These are phyloP conservation scores for Lactarius indigo DNA, from an alignment of 768 basidiomycete species.

Conservation along the genomic window DNA sequence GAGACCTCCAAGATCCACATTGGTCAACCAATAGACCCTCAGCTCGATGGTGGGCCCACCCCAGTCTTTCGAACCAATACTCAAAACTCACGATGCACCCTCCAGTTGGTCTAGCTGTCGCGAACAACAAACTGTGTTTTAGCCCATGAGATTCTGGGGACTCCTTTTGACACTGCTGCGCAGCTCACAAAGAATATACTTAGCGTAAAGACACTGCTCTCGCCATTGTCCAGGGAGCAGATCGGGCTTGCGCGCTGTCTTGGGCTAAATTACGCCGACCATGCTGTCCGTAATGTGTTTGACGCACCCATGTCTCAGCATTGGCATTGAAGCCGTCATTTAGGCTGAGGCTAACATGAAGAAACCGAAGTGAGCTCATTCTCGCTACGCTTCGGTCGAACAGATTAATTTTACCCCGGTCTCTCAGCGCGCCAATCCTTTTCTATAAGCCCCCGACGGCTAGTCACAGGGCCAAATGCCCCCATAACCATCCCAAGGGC, in stretches of 20 bases:
- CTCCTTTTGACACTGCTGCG: slow-evolving; percentile 61
- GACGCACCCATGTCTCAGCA: neutral
- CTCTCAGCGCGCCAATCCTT: slow-evolving; percentile 58
- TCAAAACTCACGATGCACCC: slow-evolving; percentile 1
- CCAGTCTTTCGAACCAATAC: neutral
- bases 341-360: slow-evolving; percentile 66
- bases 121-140: slow-evolving; percentile 51
- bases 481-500: slow-evolving; percentile 61
- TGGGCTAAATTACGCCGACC: slow-evolving; percentile 81
- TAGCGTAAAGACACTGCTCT: slow-evolving; percentile 67
- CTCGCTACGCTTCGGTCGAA: neutral
- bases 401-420: neutral
- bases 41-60: slow-evolving; percentile 57
- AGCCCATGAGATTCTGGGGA: slow-evolving; percentile 70
- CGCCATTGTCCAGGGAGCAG: slow-evolving; percentile 64
- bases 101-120: slow-evolving; percentile 56
- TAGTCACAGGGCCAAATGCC: slow-evolving; percentile 67
- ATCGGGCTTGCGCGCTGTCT: slow-evolving; percentile 71
- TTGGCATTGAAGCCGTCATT: neutral
- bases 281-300: slow-evolving; percentile 52
- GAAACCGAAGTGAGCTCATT: slow-evolving; percentile 52
- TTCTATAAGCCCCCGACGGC: slow-evolving; percentile 77
- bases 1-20: slow-evolving; percentile 74
- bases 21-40: slow-evolving; percentile 68
- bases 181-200: slow-evolving; percentile 59